These are phyloP conservation scores for Vigna trinervia DNA, from an alignment of 306 rosid species.

Conservation along the genomic window DNA sequence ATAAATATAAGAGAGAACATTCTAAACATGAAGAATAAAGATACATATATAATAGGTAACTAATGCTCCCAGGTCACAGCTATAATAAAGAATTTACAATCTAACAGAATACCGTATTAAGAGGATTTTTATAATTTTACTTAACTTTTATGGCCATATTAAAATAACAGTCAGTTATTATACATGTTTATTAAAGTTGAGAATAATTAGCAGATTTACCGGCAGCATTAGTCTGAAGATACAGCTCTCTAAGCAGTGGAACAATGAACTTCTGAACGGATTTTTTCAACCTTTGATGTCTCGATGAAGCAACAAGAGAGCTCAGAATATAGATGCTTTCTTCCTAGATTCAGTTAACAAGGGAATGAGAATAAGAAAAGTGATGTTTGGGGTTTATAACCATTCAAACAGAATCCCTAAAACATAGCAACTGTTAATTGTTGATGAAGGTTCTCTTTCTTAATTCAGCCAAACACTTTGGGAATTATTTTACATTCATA, in stretches of 20 bases:
- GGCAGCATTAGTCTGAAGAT: conserved; percentile 47
- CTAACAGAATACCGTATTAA: not conserved
- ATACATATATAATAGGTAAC: not conserved
- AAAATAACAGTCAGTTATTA: not conserved
- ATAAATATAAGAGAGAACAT: not conserved
- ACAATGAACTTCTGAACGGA: conserved; percentile 60
- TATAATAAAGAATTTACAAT: not conserved
- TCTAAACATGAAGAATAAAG: not conserved
- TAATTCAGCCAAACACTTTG: not conserved
- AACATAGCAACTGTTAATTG: too few relatives aligned
- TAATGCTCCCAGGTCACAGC: not conserved
- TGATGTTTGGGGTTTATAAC: not conserved
- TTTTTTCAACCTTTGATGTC: conserved; percentile 63
- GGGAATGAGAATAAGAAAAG: conserved; percentile 36
- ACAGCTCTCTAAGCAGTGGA: conserved; percentile 74
- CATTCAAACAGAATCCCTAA: not conserved
- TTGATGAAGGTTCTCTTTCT: not conserved
- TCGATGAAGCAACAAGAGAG: conserved; percentile 63
- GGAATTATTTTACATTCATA: not conserved
- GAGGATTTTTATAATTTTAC: not conserved
- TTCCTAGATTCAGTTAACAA: conserved; percentile 47
- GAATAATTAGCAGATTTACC: conserved; percentile 53
- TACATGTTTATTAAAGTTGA: not conserved
- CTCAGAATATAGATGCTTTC: conserved; percentile 50
- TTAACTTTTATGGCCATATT: not conserved